Conservation (phyloP, 129 eudicot genomes). For the Flaveria bidentis region DNA sequence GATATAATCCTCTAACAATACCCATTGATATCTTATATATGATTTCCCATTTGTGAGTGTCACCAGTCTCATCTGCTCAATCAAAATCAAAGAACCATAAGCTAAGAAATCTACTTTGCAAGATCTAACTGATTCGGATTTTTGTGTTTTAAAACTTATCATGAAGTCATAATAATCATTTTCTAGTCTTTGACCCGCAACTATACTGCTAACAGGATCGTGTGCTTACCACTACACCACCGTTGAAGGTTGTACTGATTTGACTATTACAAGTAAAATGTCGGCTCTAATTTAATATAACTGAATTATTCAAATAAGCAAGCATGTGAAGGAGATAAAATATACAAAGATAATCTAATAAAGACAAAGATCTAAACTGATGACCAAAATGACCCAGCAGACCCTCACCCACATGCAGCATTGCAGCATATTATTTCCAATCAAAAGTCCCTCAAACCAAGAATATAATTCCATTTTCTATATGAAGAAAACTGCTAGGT, state of each 20-base stretch:
- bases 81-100: conserved; percentile 21
- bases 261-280: conserved; percentile 5
- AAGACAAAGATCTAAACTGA: conserved; percentile 33
- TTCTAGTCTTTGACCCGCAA: no score
- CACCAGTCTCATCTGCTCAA: conserved; percentile 70
- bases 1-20: conserved; percentile 61
- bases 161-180: neutral
- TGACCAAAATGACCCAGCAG: conserved; percentile 34
- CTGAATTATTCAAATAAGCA: conserved; percentile 8
- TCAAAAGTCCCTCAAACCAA: conserved; percentile 22
- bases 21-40: conserved; percentile 65
- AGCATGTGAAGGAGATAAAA: conserved; percentile 38
- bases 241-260: no score
- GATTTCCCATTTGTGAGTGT: conserved; percentile 72
- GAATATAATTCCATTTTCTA: conserved; percentile 27
- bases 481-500: conserved; percentile 10
- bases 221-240: no score
- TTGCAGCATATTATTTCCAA: conserved; percentile 34
- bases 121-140: neutral
- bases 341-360: conserved; percentile 29
- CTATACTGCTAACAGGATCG: no score
- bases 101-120: conserved; percentile 18
- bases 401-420: conserved; percentile 36
- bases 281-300: conserved; percentile 9
- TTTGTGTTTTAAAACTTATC: neutral